Conservation (phyloP, 345 rosid species). For the Lepidium sativum region DNA sequence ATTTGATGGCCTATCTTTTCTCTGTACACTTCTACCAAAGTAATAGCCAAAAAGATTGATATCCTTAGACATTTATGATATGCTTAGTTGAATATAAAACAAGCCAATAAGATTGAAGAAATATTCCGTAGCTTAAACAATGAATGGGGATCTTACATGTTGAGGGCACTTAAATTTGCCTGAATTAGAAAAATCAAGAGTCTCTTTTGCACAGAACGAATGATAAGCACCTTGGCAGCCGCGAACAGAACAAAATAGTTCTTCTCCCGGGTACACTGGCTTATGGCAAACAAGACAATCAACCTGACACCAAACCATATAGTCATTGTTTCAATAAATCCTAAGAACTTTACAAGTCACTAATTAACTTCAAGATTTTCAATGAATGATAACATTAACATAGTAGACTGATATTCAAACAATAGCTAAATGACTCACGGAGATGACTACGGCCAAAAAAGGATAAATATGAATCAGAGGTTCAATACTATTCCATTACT, state of each 20-base stretch:
- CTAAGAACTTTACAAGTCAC: background rate
- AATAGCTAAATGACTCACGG: background rate
- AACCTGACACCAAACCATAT: conserved; percentile 36
- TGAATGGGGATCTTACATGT: conserved; percentile 47
- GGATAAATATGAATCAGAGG: background rate
- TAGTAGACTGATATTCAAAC: background rate
- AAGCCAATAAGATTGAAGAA: background rate
- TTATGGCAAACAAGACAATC: conserved; percentile 58
- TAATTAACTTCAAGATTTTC: background rate
- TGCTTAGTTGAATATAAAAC: background rate
- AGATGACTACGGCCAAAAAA: background rate
- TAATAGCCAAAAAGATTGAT: background rate
- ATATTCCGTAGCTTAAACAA: background rate
- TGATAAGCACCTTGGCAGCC: conserved; percentile 66
- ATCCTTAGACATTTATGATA: background rate
- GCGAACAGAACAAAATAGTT: conserved; percentile 51
- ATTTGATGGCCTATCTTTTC: background rate
- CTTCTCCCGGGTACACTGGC: conserved; percentile 54
- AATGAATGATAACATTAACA: background rate
- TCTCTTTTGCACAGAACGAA: conserved; percentile 40
- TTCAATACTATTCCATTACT: background rate
- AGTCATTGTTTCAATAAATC: background rate
- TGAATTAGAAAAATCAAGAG: conserved; percentile 27
- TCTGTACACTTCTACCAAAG: background rate
- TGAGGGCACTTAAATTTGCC: conserved; percentile 79